A percentile compares a stretch with the other conserved stretches of the same genome.
Conservation (phyloP, 768 basidiomycete species). For the Pulveroboletus sp. region DNA sequence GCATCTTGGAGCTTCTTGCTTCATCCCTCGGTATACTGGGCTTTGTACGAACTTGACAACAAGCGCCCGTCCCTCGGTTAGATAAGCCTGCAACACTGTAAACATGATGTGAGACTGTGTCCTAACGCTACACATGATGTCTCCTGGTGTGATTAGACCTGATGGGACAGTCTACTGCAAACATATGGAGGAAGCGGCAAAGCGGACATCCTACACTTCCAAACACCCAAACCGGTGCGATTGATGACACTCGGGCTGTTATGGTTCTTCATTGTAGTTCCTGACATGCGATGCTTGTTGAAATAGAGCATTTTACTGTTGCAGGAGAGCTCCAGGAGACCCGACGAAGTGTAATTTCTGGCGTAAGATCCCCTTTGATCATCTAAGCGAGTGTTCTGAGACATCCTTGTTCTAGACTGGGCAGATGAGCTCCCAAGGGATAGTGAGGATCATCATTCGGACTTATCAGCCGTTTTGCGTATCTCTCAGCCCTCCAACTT, state of each 20-base stretch:
- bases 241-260: neutral
- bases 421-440: constrained; percentile 22
- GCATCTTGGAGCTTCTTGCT: constrained; percentile 70
- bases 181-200: constrained; percentile 30
- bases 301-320: constrained; percentile 38
- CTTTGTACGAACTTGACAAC: constrained; percentile 54
- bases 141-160: constrained; percentile 14
- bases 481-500: neutral
- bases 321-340: constrained; percentile 22
- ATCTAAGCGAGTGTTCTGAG: neutral
- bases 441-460: neutral
- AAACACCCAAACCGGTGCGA: constrained; percentile 38
- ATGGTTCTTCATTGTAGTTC: neutral
- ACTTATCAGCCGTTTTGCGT: neutral
- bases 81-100: constrained; percentile 13
- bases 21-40: constrained; percentile 70
- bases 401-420: constrained; percentile 27
- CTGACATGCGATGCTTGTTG: constrained; percentile 5
- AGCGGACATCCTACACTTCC: constrained; percentile 30
- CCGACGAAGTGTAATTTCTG: constrained; percentile 33
- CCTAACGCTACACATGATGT: constrained; percentile 12
- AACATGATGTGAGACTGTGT: neutral
- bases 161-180: constrained; percentile 37
- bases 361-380: constrained; percentile 23
- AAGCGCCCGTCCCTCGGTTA: constrained; percentile 8